Evolutionary conservation across 345 rosid genomes (phyloP), one percentile per base, ranked within the genome.

Genomic region (Dipteronia sinensis): DNA sequence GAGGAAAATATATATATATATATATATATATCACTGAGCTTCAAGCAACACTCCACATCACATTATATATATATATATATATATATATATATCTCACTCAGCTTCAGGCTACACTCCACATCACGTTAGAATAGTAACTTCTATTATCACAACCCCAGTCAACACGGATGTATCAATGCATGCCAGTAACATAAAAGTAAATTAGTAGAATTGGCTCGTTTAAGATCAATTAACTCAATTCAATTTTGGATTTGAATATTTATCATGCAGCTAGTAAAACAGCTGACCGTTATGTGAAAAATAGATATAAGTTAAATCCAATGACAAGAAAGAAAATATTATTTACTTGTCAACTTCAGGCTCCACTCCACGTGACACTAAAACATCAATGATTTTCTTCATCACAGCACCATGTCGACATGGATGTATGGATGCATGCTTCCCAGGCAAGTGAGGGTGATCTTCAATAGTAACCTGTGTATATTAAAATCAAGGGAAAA

Each of bases 351-450:
- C 98, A 81, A 97, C 99, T 93, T 94, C 97, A 31, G 99, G 99
- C 83, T 97, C 98, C 65, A 94, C 98, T 67, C 98, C 99, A 53
- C 86, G 98, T 3, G 98, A 92, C 98, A 97, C 89, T 75, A 93
- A 79, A 38, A 94, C 98, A 82, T 94, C 99, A 82, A 94, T 97
- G 55, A 97, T 94, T 85, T 94, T 97, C 90, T 97, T 97, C 99
- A 97, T 97, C 47, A 97, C 99, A 61, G 98, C 99, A 19, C 98
- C 99, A 85, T 97, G 99, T 67, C 89, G 88, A 82, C 99, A 97
- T 59, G 99, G 99, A 87, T 97, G 99, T 38, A 97, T 94, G 68
- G 99, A 97, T 20, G 99, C 99, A 73, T 97, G 99, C 85, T 97
- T 97, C 79, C 99, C 98, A 56, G 98, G 92, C 81, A 97, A 87